A percentile compares a stretch with the other conserved stretches of the same genome.
phyloP scores from a whole-genome alignment of 768 basidiomycete genomes.

The Kwoniella heveanensis region DNA sequence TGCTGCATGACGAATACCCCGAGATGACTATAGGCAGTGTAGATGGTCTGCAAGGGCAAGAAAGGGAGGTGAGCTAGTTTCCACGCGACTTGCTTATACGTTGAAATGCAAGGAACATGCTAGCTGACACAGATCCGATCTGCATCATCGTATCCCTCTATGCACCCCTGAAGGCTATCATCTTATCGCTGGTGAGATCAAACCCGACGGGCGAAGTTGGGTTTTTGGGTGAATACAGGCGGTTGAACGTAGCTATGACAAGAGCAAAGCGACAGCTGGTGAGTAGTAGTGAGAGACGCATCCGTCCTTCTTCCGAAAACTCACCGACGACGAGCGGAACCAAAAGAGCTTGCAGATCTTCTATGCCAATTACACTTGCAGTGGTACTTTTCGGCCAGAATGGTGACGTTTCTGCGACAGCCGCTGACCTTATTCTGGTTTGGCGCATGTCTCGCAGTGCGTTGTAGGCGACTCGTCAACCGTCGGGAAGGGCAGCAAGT shows the following conservation, averaged over 20 bases:
- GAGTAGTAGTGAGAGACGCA: too few species aligned
- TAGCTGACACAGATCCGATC: neutral
- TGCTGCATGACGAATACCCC: conserved; percentile 66
- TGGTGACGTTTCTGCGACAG: too few species aligned
- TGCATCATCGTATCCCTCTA: neutral
- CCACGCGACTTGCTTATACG: too few species aligned
- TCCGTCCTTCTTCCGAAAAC: too few species aligned
- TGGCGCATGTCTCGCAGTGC: conserved; percentile 73
- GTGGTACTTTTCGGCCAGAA: too few species aligned
- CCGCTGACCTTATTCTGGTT: too few species aligned
- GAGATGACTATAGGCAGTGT: conserved; percentile 88
- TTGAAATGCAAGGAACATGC: neutral
- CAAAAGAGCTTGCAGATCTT: too few species aligned
- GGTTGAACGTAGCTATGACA: conserved; percentile 78
- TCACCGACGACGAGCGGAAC: too few species aligned
- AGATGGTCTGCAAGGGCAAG: conserved; percentile 95
- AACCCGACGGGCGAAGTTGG: conserved; percentile 88
- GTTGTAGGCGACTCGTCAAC: conserved; percentile 93
- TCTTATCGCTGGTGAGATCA: conserved; percentile 88
- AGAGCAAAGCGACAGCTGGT: conserved; percentile 85
- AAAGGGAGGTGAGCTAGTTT: conserved; percentile 57
- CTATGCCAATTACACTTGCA: too few species aligned
- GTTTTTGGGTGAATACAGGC: conserved; percentile 86
- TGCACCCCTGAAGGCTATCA: too few species aligned
- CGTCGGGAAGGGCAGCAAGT: conserved; percentile 77